Conservation (phyloP, 176 grass and related monocot species). For the Paspalum vaginatum region DNA sequence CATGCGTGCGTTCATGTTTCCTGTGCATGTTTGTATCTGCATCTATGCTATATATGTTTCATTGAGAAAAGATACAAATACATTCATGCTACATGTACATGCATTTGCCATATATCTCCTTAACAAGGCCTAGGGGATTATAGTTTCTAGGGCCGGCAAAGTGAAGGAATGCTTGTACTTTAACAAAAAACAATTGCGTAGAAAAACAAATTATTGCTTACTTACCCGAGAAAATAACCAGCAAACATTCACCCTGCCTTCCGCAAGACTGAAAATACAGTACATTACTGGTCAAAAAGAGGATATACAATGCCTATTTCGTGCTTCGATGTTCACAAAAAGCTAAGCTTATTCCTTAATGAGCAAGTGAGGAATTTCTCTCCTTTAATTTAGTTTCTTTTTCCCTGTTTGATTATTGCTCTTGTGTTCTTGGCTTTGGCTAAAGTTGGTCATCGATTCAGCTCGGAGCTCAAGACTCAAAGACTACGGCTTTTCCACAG, state of each 20-base stretch:
- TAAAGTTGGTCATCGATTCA: slow-evolving; percentile 56
- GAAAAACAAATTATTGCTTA: not conserved
- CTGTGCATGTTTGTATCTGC: too few relatives aligned
- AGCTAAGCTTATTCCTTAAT: slow-evolving; percentile 47
- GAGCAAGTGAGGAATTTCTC: slow-evolving; percentile 56
- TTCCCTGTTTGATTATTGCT: slow-evolving; percentile 29
- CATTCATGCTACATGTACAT: too few relatives aligned
- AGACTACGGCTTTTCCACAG: slow-evolving; percentile 44
- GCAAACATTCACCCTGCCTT: not conserved
- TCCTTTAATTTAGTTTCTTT: slow-evolving; percentile 21
- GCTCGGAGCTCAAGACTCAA: slow-evolving; percentile 62
- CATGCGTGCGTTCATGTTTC: too few relatives aligned
- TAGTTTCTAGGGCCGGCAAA: too few relatives aligned
- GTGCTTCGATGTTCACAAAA: slow-evolving; percentile 37
- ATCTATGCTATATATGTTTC: too few relatives aligned
- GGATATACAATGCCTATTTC: slow-evolving; percentile 27
- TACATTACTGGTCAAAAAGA: slow-evolving; percentile 38
- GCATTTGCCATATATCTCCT: too few relatives aligned
- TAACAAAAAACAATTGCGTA: not conserved
- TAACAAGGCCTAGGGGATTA: too few relatives aligned
- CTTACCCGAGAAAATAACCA: not conserved
- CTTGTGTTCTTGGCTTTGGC: slow-evolving; percentile 47
- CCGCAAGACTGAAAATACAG: not conserved
- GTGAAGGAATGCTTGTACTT: too few relatives aligned
- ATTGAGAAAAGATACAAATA: too few relatives aligned